These are phyloP conservation scores for Skeletonema marinoi DNA, from an alignment of 108 stramenopile species.

Conservation along the genomic window DNA sequence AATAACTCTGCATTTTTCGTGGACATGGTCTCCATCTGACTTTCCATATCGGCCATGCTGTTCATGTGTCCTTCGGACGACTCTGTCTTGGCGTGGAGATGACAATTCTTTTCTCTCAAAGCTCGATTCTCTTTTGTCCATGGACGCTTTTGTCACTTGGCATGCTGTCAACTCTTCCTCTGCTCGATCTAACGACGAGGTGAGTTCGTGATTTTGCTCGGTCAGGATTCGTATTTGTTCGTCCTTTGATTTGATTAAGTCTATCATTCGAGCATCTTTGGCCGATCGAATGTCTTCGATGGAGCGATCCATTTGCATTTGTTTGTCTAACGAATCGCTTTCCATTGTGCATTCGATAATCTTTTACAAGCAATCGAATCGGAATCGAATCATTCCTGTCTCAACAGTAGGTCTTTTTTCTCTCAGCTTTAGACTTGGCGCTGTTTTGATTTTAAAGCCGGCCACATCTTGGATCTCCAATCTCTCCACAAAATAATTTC, in stretches of 20 bases:
- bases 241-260: conserved; percentile 80
- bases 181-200: conserved; percentile 61
- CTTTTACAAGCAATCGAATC: too few relatives aligned
- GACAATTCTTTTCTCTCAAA: conserved; percentile 66
- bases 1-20: conserved; percentile 87
- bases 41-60: conserved; percentile 38
- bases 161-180: conserved; percentile 64
- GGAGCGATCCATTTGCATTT: conserved; percentile 7
- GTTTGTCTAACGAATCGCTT: not conserved
- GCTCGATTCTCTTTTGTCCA: conserved; percentile 67
- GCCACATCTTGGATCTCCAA: too few relatives aligned
- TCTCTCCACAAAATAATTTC: not conserved
- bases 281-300: conserved; percentile 43
- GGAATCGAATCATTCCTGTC: too few relatives aligned
- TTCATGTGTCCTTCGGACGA: conserved; percentile 62
- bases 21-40: conserved; percentile 76
- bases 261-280: conserved; percentile 50
- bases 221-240: conserved; percentile 77
- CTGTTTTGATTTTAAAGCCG: not conserved
- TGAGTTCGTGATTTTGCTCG: conserved; percentile 73
- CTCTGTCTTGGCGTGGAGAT: conserved; percentile 51
- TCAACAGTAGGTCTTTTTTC: too few relatives aligned
- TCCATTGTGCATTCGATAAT: too few relatives aligned
- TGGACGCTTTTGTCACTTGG: conserved; percentile 54
- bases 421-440: too few relatives aligned